Evolutionary conservation across 305 asterid species (phyloP).

Genomic region (Fraxinus floribunda): DNA sequence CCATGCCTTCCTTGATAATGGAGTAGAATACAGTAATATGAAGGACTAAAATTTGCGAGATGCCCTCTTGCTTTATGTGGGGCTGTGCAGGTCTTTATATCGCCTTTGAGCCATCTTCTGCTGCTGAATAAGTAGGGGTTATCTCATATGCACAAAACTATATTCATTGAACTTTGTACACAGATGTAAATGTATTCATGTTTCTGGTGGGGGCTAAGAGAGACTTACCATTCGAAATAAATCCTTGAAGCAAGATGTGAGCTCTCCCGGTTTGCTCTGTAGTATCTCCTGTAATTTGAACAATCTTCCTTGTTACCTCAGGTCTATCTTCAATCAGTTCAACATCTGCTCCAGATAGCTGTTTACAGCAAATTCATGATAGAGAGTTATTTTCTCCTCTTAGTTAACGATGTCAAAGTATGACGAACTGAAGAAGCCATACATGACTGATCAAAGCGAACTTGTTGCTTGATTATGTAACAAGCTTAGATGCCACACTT

Average conservation of each 20-base stretch:
- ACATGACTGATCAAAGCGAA: constrained; percentile 83
- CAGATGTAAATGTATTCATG: neutral
- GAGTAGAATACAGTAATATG: constrained; percentile 20
- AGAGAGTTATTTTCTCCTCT: neutral
- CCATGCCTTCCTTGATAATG: constrained; percentile 7
- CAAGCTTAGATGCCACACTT: constrained; percentile 72
- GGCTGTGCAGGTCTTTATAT: constrained; percentile 14
- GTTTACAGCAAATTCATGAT: constrained; percentile 25
- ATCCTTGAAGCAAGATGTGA: constrained; percentile 95
- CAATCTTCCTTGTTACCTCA: constrained; percentile 61
- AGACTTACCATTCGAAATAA: constrained; percentile 76
- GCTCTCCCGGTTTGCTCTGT: constrained; percentile 96
- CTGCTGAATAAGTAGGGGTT: constrained; percentile 32
- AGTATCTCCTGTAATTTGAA: constrained; percentile 78
- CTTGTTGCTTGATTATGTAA: constrained; percentile 69
- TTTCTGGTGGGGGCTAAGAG: neutral
- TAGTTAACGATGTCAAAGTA: neutral
- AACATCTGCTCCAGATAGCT: constrained; percentile 90
- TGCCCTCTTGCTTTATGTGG: neutral
- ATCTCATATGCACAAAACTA: neutral
- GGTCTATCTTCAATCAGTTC: constrained; percentile 68
- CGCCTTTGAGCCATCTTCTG: constrained; percentile 42
- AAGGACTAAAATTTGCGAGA: neutral
- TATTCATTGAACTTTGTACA: neutral
- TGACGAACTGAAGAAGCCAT: neutral